Base-by-base conservation (phyloP, 805 yeast species). In the Ogataea methanolica region DNA sequence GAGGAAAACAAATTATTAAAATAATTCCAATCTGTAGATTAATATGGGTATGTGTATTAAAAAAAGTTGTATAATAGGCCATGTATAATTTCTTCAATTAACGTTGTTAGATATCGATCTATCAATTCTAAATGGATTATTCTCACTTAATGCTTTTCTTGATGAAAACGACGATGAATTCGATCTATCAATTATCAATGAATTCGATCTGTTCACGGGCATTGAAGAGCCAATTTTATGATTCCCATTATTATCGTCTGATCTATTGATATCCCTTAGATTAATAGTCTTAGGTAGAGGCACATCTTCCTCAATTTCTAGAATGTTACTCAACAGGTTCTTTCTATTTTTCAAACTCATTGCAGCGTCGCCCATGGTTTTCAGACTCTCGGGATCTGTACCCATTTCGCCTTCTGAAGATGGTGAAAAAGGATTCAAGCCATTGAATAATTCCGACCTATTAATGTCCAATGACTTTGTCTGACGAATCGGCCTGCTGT, bases 381-480 rank as follows among this genome's bases (percentile, higher is more conserved):
- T 16, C 7, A 14, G 11, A 35, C 26, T 5, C 22, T 42, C 38
- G 9, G 23, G 12, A 19, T 37, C 31, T 16, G 43, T 33, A 33
- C 54, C 53, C 42, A 38, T 41, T 23, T 49, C 51, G 33, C 42
- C 49, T 23, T 49, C 58, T 11, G 55, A 55, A 6, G 53, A 49
- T 21, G 55, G 47, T 6, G 48, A 43, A 4, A 50, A 42, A 17
- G 21, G 46, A n/a, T 39, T 34, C 34, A 55, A 35, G 11, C 50
- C 58, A 26, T 42, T 46, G 42, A 53, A 53, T 8, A 55, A 16
- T 8, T 55, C 58, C 2, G 54, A 43, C 37, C 69, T 50, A 16
- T 50, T 54, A 21, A 65, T 52, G 22, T 69, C 73, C 50, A 68
- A 46, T 19, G 71, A 67, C 31, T 47, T 52, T 3, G 52, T 36